phyloP scores from a whole-genome alignment of 441 rosid genomes.

The Cnidoscolus chayamansa region DNA sequence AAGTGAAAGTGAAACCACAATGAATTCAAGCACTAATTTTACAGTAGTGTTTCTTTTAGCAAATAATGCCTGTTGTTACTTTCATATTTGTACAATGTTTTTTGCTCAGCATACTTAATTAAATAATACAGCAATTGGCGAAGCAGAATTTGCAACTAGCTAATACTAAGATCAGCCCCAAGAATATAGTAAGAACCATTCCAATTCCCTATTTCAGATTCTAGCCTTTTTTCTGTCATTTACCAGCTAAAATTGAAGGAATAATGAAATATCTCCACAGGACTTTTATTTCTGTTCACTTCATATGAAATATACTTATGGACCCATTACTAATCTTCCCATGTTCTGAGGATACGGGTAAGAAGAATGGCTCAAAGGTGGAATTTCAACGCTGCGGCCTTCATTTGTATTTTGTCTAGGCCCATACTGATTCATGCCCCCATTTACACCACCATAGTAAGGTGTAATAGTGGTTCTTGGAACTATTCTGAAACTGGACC shows the following conservation, averaged over 20 bases:
- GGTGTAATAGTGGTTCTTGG: slow-evolving; percentile 44
- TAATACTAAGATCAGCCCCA: slow-evolving; percentile 20
- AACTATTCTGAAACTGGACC: slow-evolving; percentile 48
- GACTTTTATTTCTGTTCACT: slow-evolving; percentile 21
- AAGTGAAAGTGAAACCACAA: slow-evolving; percentile 3
- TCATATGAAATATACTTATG: slow-evolving; percentile 34
- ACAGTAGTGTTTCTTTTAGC: slow-evolving; percentile 29
- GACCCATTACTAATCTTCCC: slow-evolving; percentile 75
- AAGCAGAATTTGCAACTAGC: slow-evolving; percentile 5
- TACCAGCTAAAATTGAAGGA: slow-evolving; percentile 22
- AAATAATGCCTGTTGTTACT: slow-evolving; percentile 27
- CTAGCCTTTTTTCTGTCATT: slow-evolving; percentile 21
- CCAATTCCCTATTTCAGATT: slow-evolving; percentile 23
- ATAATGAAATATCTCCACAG: slow-evolving; percentile 21
- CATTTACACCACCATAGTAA: slow-evolving; percentile 51
- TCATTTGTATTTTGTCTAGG: slow-evolving; percentile 50
- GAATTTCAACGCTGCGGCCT: slow-evolving; percentile 41
- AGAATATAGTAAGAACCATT: slow-evolving; percentile 13
- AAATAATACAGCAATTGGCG: slow-evolving; percentile 16
- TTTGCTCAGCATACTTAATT: slow-evolving; percentile 17
- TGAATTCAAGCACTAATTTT: slow-evolving; percentile 34
- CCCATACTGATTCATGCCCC: slow-evolving; percentile 46
- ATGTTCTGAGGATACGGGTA: slow-evolving; percentile 60
- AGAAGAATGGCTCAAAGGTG: slow-evolving; percentile 50
- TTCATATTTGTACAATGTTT: slow-evolving; percentile 38